These are phyloP conservation scores for Vitis hybrid DNA, from an alignment of 177 flowering plant genomes.

Conservation along the genomic window DNA sequence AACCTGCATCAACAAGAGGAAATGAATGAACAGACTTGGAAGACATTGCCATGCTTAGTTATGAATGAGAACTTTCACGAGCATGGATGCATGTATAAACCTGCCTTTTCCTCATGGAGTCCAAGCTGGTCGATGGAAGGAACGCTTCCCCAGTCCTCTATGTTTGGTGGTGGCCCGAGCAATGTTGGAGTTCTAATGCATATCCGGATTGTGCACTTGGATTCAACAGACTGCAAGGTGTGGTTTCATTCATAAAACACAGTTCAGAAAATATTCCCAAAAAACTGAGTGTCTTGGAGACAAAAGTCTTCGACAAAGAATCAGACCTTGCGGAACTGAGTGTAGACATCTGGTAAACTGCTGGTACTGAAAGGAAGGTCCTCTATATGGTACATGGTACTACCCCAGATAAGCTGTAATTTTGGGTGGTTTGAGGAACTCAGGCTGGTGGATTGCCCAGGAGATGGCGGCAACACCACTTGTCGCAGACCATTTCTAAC, in stretches of 20 bases:
- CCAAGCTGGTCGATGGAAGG: conserved; percentile 69
- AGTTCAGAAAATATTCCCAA: neutral
- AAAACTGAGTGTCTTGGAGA: neutral
- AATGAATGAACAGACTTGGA: neutral
- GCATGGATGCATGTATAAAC: conserved; percentile 13
- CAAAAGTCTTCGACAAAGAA: neutral
- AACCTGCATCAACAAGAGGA: conserved; percentile 40
- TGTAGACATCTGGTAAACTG: conserved; percentile 80
- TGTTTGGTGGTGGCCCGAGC: conserved; percentile 66
- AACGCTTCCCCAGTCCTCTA: conserved; percentile 78
- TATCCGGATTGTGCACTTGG: conserved; percentile 55
- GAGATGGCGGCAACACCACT: conserved; percentile 19
- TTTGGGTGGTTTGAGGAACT: conserved; percentile 29
- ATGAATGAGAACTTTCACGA: neutral
- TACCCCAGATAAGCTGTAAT: conserved; percentile 80
- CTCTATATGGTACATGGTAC: conserved; percentile 84
- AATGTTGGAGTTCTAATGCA: conserved; percentile 62
- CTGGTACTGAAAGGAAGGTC: conserved; percentile 72
- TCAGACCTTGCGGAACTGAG: conserved; percentile 92
- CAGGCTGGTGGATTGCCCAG: conserved; percentile 12
- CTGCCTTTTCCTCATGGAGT: conserved; percentile 53
- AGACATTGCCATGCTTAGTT: neutral
- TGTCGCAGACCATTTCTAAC: conserved; percentile 41
- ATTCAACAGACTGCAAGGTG: conserved; percentile 72
- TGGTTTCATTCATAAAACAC: neutral